Evolutionary conservation across 2,329 filamentous ascomycete species (phyloP), one percentile per base, ranked within the genome.

Genomic region (Hypoxylon sp.): DNA sequence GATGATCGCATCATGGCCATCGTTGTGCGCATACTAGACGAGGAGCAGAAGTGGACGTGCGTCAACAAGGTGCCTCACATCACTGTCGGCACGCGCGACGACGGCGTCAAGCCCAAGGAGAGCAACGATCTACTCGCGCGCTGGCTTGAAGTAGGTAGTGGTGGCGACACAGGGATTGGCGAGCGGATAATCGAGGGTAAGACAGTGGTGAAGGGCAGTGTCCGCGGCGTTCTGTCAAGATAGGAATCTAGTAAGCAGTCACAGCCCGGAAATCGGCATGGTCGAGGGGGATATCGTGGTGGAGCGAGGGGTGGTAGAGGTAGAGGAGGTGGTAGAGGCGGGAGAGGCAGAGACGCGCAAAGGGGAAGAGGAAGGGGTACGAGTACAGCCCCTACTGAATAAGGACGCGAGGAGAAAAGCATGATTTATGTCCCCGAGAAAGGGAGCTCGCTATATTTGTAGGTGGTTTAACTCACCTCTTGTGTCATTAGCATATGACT

Each of bases 1-100:
- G 92, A 98, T 75, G 85, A 90, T 68, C 87, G 93, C 4, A 84
- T 98, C 75, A 98, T 99, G 96, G 91, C 93, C 5, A 91, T 99
- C 63, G 92, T 97, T 2, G 93, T 93, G 14, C 88, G 94, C 9
- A 83, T 97, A 2, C 81, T 87, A 5, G 87, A 89, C 62, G 80
- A 86, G 13, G 81, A 79, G 67, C 80, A 77, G 46, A 81, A 82
- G 50, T 93, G 90, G 89, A 84, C 89, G 60, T 95, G 90, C 67
- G 86, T 88, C 46, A 99, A 99, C 76, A 80, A 85, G 13, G 85
- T 97, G 32, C 89, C 94, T 10, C 96, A 99, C 78, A 88, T 99
- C 65, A 99, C 96, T 0, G 85, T 98, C 6, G 96, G 96, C 19
- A 99, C 96, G 0, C 88, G 89, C 9, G 87, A 90, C 71, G 80